These are phyloP conservation scores for Lyophyllum semitale DNA, from an alignment of 768 basidiomycete genomes.

Conservation along the genomic window DNA sequence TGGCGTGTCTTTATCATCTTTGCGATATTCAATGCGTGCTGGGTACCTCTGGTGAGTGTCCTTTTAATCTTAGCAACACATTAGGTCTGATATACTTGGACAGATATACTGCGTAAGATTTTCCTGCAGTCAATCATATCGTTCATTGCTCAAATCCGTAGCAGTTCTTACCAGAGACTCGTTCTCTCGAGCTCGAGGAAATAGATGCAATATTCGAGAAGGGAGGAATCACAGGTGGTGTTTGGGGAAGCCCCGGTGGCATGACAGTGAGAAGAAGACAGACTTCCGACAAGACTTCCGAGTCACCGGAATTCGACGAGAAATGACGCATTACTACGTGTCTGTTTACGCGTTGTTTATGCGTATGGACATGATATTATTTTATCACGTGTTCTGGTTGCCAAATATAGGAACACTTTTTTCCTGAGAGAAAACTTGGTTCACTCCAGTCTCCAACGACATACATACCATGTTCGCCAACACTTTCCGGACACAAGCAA, in stretches of 20 bases:
- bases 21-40: conserved; percentile 44
- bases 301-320: background rate
- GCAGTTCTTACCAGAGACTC: conserved; percentile 36
- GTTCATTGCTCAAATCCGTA: background rate
- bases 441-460: conserved; percentile 5
- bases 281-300: too few relatives aligned
- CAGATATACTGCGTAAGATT: conserved; percentile 17
- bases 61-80: background rate
- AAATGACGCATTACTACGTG: background rate
- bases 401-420: conserved; percentile 11
- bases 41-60: conserved; percentile 39
- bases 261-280: conserved; percentile 26
- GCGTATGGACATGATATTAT: background rate
- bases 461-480: conserved; percentile 40
- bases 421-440: conserved; percentile 4
- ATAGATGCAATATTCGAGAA: conserved; percentile 42
- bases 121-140: background rate
- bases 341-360: conserved; percentile 3
- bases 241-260: conserved; percentile 36
- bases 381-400: background rate
- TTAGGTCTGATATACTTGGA: background rate
- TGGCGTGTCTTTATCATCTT: conserved; percentile 49
- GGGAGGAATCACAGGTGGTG: conserved; percentile 42
- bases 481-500: conserved; percentile 37
- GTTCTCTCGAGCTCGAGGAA: conserved; percentile 40